Evolutionary conservation across 495 filamentous ascomycete species (phyloP).

Genomic region (Aspergillus sclerotiicarbonarius): DNA sequence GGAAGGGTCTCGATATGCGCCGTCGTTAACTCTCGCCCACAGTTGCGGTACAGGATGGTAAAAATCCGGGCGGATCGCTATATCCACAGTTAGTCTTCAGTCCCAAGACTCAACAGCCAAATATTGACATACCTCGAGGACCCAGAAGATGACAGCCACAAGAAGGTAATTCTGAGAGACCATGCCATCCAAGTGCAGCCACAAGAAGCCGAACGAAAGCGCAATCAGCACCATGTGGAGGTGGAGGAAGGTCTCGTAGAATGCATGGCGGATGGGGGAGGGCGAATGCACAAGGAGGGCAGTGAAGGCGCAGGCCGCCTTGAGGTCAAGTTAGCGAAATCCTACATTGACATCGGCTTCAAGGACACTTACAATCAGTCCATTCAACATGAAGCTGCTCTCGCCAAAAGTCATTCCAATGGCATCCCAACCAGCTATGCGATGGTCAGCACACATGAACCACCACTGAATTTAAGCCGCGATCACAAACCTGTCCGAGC

Average conservation of each 20-base stretch:
- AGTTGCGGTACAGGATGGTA: constrained; percentile 70
- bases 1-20: constrained; percentile 75
- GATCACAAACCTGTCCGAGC: constrained; percentile 50
- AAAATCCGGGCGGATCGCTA: constrained; percentile 62
- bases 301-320: constrained; percentile 48
- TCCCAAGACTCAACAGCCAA: neutral
- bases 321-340: constrained; percentile 14
- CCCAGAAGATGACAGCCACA: constrained; percentile 71
- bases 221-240: constrained; percentile 71
- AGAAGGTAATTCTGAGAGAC: constrained; percentile 66
- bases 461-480: neutral
- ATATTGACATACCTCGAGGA: constrained; percentile 52
- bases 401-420: constrained; percentile 46
- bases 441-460: constrained; percentile 13
- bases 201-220: constrained; percentile 60
- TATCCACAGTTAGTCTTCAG: constrained; percentile 7
- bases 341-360: neutral
- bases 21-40: constrained; percentile 59
- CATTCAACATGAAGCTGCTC: constrained; percentile 58
- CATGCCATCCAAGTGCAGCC: constrained; percentile 67
- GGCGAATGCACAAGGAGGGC: constrained; percentile 64
- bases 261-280: constrained; percentile 82
- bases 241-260: constrained; percentile 92
- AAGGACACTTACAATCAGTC: constrained; percentile 47
- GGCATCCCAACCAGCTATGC: constrained; percentile 57